Evolutionary conservation across 2,329 filamentous ascomycete genomes (phyloP), one percentile per base, ranked within the genome.

Genomic region (Cephalotrichum gorgonifer): DNA sequence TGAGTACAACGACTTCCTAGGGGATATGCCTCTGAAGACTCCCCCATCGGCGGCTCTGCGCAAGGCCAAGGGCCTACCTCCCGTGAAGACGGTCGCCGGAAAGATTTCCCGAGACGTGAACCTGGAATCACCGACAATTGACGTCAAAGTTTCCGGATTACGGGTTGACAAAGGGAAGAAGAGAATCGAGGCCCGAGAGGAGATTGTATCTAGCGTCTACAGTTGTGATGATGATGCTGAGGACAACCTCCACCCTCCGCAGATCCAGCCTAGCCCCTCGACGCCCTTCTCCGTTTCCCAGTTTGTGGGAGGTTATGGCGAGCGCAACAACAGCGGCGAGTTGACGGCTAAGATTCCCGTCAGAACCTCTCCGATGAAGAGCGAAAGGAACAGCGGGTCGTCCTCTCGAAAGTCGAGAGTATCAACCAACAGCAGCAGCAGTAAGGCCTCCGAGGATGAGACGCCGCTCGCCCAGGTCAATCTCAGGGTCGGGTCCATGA

Each of bases 1-100:
- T 47, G 91, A 95, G 64, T 96, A 94, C 60, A 83, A 97, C 55
- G 91, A 96, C 57, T 70, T 96, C 12, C 77, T 96, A 48, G 86
- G 86, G 47, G 83, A 87, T 11, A 74, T 73, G 9, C 61, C 62
- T 1, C 51, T 59, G 28, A 68, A 70, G 53, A 65, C 65, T 2
- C 72, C 73, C 2, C 65, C 67, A 2, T 80, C 78, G 1, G 68
- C 73, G 1, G 4, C 12, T 11, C 23, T 30, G 26, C 35, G 26
- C 26, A 48, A 43, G 46, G 26, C 6, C 7, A 30, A 17, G 20
- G 27, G 7, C 20, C 27, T 26, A 22, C n/a, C 38, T 1, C 45
- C 45, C 9, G 27, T 48, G 35, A 48, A 48, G 17, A 25, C 17
- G n/a, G 26, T 25, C 20, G 17, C 7, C 11, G 43, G 27, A 11